phyloP scores from a whole-genome alignment of 179 eudicot species.

The Corrigiola litoralis region DNA sequence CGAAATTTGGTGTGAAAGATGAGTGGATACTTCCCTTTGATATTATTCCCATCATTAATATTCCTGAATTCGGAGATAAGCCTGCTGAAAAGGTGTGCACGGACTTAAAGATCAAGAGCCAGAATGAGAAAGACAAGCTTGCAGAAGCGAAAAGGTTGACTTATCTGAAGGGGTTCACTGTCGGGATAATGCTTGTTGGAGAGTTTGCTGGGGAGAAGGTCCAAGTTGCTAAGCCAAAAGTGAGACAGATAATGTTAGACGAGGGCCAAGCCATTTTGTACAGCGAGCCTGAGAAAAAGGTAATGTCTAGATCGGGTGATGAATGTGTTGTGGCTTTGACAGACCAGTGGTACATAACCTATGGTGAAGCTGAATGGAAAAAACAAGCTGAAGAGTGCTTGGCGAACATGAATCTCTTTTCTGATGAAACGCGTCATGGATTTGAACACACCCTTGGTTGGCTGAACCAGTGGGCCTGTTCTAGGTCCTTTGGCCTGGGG shows the following conservation, averaged over 20 bases:
- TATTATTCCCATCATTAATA: slow-evolving; percentile 70
- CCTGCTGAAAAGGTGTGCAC: slow-evolving; percentile 80
- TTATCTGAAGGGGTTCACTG: slow-evolving; percentile 74
- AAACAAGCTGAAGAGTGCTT: slow-evolving; percentile 67
- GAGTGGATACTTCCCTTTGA: slow-evolving; percentile 86
- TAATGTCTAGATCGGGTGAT: slow-evolving; percentile 86
- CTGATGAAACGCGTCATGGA: slow-evolving; percentile 81
- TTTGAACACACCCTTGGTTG: slow-evolving; percentile 87
- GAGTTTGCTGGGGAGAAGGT: slow-evolving; percentile 70
- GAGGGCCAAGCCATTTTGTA: slow-evolving; percentile 57
- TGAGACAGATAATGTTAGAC: slow-evolving; percentile 57
- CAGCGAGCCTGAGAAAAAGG: slow-evolving; percentile 89
- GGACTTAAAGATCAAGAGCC: slow-evolving; percentile 83
- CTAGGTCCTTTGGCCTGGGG: slow-evolving; percentile 81
- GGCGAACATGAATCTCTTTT: slow-evolving; percentile 60
- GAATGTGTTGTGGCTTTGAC: slow-evolving; percentile 89
- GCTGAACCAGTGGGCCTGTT: slow-evolving; percentile 94
- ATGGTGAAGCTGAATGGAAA: slow-evolving; percentile 69
- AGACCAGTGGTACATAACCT: slow-evolving; percentile 83
- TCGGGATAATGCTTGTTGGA: slow-evolving; percentile 71
- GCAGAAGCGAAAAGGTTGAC: slow-evolving; percentile 74
- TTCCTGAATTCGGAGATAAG: slow-evolving; percentile 72
- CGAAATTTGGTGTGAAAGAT: slow-evolving; percentile 66
- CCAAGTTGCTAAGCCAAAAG: slow-evolving; percentile 69
- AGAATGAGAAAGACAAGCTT: slow-evolving; percentile 80